These are phyloP conservation scores for Septoria petroselini DNA, from an alignment of 2,329 filamentous ascomycete species.

Conservation along the genomic window DNA sequence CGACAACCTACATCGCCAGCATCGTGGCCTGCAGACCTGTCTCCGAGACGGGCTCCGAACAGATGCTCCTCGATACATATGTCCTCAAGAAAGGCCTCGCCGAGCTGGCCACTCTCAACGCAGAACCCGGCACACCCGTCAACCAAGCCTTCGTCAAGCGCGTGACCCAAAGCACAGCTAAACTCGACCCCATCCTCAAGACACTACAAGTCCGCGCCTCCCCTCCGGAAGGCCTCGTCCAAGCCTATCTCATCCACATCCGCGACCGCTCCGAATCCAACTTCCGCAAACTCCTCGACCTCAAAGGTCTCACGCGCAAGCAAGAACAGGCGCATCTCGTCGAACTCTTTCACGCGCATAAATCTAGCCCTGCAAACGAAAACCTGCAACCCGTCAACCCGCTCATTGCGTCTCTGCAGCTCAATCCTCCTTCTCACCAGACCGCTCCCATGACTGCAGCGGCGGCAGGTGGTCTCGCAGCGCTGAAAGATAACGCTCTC, in stretches of 20 bases:
- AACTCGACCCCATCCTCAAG: conserved; percentile 89
- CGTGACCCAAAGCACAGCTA: conserved; percentile 76
- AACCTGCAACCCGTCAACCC: conserved; percentile 66
- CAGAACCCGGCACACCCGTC: conserved; percentile 53
- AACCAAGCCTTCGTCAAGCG: conserved; percentile 74
- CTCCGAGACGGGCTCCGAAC: conserved; percentile 90
- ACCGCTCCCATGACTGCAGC: too few relatives aligned
- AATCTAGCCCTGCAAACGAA: conserved; percentile 62
- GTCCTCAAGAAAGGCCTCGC: conserved; percentile 77
- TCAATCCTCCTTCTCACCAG: too few relatives aligned
- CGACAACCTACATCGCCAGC: conserved; percentile 73
- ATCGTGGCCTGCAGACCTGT: conserved; percentile 88
- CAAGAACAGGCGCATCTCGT: conserved; percentile 76
- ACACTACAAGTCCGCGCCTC: conserved; percentile 90
- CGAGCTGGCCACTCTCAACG: conserved; percentile 62
- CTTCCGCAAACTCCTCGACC: conserved; percentile 91
- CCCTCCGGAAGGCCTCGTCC: conserved; percentile 88
- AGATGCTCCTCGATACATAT: conserved; percentile 97
- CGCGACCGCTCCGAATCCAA: conserved; percentile 89
- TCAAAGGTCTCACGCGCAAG: conserved; percentile 83
- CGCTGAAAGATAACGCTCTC: conserved; percentile 43
- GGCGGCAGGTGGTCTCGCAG: conserved; percentile 28
- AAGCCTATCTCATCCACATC: conserved; percentile 97
- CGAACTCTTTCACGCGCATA: conserved; percentile 87
- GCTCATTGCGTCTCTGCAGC: conserved; percentile 63